phyloP scores from a whole-genome alignment of 805 yeast genomes.

The Starmerella gropengiesseri region DNA sequence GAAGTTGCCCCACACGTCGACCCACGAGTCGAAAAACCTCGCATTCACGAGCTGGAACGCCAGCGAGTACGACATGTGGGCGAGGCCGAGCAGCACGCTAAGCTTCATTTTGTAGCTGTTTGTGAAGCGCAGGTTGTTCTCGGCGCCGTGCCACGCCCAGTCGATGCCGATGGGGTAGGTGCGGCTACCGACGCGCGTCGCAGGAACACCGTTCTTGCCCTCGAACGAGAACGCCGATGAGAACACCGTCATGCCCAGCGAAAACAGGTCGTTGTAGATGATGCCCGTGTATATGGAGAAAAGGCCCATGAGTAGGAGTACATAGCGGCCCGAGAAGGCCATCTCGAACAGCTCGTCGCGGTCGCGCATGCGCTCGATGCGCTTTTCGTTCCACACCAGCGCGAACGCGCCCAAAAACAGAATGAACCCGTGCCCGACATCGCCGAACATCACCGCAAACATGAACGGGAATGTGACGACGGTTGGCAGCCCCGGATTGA shows the following conservation, averaged over 20 bases:
- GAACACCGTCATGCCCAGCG: constrained; percentile 80
- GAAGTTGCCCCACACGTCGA: constrained; percentile 86
- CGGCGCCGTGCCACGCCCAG: constrained; percentile 96
- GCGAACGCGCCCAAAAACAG: constrained; percentile 59
- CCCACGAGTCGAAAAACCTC: constrained; percentile 50
- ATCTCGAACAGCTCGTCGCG: constrained; percentile 84
- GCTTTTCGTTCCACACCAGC: constrained; percentile 61
- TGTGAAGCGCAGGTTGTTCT: constrained; percentile 75
- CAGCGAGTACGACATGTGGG: constrained; percentile 86
- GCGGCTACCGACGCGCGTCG: constrained; percentile 31
- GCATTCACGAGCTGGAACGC: constrained; percentile 75
- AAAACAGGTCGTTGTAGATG: constrained; percentile 85
- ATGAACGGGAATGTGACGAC: constrained; percentile 92
- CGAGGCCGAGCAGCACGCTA: constrained; percentile 86
- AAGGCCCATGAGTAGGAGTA: constrained; percentile 82
- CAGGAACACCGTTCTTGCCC: constrained; percentile 6
- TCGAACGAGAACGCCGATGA: constrained; percentile 92
- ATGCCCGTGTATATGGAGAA: constrained; percentile 94
- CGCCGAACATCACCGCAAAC: constrained; percentile 99
- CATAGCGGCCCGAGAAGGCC: constrained; percentile 91
- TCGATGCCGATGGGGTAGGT: constrained; percentile 81
- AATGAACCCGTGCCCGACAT: constrained; percentile 87
- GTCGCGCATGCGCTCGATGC: constrained; percentile 43
- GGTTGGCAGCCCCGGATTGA: constrained; percentile 91
- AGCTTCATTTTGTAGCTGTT: constrained; percentile 96